These are phyloP conservation scores for Leishmania martiniquensis DNA, from an alignment of 208 protist species.

Conservation along the genomic window DNA sequence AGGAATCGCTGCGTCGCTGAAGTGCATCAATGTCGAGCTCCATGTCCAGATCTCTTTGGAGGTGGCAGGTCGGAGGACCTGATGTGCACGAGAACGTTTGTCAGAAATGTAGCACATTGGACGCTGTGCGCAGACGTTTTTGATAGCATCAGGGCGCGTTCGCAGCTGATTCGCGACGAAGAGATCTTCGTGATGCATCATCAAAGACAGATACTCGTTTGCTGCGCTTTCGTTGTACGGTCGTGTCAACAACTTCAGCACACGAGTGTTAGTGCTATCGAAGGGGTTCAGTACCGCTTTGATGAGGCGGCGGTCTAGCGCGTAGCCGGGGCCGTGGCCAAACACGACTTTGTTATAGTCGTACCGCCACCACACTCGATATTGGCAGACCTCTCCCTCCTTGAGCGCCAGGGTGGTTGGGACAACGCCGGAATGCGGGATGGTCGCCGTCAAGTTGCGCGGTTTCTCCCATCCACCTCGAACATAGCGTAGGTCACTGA, in stretches of 20 bases:
- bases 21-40: neutral
- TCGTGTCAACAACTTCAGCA: neutral
- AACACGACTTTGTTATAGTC: neutral
- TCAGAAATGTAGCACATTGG: neutral
- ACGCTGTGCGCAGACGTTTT: neutral
- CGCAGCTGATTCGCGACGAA: neutral
- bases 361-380: neutral
- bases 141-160: neutral
- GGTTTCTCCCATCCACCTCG: too few species aligned
- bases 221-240: neutral
- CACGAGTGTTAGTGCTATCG: neutral
- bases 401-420: neutral
- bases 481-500: constrained; percentile 3
- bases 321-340: neutral
- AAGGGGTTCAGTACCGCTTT: neutral
- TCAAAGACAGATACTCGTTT: neutral
- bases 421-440: neutral
- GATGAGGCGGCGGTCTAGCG: neutral
- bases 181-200: neutral
- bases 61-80: neutral
- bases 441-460: neutral
- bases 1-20: neutral
- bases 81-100: neutral
- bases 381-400: neutral
- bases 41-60: neutral